Percentiles rank a stretch among this genome's conserved stretches.
These are phyloP conservation scores for Chrysoporthe deuterocubensis DNA, from an alignment of 2,329 filamentous ascomycete genomes.

Conservation along the genomic window DNA sequence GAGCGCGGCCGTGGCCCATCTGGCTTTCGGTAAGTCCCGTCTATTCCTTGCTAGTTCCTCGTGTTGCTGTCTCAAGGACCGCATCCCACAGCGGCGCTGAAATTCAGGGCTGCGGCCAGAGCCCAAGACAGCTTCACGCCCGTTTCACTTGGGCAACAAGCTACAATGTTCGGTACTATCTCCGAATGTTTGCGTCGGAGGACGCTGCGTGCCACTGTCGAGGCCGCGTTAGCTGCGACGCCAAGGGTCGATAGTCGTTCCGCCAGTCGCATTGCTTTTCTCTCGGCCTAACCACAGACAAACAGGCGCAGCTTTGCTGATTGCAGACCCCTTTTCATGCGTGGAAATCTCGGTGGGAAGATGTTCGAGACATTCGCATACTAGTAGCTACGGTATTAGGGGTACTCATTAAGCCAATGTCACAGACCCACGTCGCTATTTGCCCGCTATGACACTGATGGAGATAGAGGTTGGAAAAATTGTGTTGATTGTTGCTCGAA, in stretches of 20 bases:
- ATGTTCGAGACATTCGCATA: not conserved
- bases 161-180: not conserved
- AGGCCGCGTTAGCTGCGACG: not conserved
- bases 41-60: not conserved
- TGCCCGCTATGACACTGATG: not conserved
- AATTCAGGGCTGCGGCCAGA: not conserved
- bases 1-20: not conserved
- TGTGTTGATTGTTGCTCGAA: not conserved
- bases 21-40: slow-evolving; percentile 4
- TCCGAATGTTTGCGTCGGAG: not conserved
- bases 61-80: not conserved
- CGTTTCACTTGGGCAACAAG: not conserved
- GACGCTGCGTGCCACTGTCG: not conserved
- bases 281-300: not conserved
- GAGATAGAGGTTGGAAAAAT: not conserved
- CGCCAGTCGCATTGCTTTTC: not conserved
- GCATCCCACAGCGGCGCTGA: not conserved
- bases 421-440: not conserved
- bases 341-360: not conserved
- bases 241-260: not conserved
- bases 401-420: not conserved
- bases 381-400: not conserved
- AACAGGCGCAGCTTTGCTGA: not conserved
- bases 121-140: not conserved
- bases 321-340: not conserved